phyloP scores from a whole-genome alignment of 1,139 yeast species.

The Hyphopichia pseudoburtonii region DNA sequence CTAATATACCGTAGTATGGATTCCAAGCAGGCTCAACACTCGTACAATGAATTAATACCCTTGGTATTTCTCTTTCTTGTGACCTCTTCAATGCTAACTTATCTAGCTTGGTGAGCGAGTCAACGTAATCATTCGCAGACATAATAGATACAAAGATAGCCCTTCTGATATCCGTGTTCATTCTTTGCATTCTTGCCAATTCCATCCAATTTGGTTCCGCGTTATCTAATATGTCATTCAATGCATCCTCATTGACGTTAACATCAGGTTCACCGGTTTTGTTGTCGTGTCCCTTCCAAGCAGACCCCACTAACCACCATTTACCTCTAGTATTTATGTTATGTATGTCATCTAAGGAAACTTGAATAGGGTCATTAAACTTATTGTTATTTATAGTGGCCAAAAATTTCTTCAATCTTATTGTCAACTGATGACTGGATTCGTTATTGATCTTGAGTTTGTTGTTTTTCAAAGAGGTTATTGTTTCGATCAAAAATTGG shows the following conservation, averaged over 20 bases:
- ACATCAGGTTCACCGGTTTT: conserved; percentile 22
- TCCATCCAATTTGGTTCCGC: conserved; percentile 89
- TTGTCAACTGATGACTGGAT: conserved; percentile 49
- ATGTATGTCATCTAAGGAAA: conserved; percentile 77
- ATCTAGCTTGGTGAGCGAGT: conserved; percentile 79
- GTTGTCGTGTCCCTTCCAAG: conserved; percentile 73
- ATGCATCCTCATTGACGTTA: conserved; percentile 31
- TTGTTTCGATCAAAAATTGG: conserved; percentile 79
- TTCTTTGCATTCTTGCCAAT: conserved; percentile 79
- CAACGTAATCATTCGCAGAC: conserved; percentile 92
- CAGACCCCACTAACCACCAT: conserved; percentile 99
- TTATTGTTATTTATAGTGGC: conserved; percentile 49
- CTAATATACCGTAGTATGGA: conserved; percentile 86
- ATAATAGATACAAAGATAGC: conserved; percentile 91
- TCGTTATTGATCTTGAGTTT: conserved; percentile 58
- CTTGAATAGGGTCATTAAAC: conserved; percentile 76
- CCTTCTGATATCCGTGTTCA: conserved; percentile 93
- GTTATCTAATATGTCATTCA: conserved; percentile 59
- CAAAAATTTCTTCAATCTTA: conserved; percentile 67
- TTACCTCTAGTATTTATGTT: conserved; percentile 78
- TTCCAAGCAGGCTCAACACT: conserved; percentile 82
- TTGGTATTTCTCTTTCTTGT: conserved; percentile 89
- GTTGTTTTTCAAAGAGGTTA: conserved; percentile 83
- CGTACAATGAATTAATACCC: conserved; percentile 82
- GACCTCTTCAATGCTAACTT: conserved; percentile 74